Base-by-base conservation (phyloP, 306 rosid genomes). In the Albizia julibrissin region DNA sequence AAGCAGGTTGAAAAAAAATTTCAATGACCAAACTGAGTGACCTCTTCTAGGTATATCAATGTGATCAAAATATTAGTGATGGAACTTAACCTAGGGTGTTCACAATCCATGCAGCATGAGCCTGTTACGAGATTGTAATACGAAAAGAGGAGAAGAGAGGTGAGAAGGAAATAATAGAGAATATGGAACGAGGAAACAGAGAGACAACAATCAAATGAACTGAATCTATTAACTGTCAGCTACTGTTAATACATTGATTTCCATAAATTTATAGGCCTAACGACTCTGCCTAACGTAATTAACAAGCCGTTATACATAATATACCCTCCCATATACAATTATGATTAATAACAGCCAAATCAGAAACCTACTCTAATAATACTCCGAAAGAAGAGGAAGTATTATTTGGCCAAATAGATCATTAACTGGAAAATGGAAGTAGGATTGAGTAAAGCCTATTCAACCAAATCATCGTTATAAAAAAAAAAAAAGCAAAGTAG, bases 11-110 rank as follows among this genome's bases (percentile, higher is more conserved):
- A 37, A 37, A 34, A 34, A 3, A 34, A 34, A 34, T 0, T 34
- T 34, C 39, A 34, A 5, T 6, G 7, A 34, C 39, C 39, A 34
- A 37, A 37, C 40, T 5, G 40, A 5, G 40, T 37, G 40, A 37
- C 40, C 37, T 33, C 37, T 33, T 74, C 13, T 24, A 66, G 79
- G 29, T 3, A 40, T 46, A 43, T 59, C 74, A 58, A 31, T 40
- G 26, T 42, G 44, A 68, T 68, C 58, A 64, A 67, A 18, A 52
- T 29, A 31, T 47, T 61, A 29, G 14, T 24, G 33, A 70, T 33
- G 34, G 61, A 74, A 59, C 52, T 61, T 61, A 69, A 72, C 19
- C 37, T 59, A 33, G 26, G 61, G 73, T 16, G 61, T 61, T 62
- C 9, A 18, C 42, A 67, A 39, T 29, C 29, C 31, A 10, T n/a